Conservation (phyloP, 805 yeast genomes). For the Metschnikowia reukaufii region DNA sequence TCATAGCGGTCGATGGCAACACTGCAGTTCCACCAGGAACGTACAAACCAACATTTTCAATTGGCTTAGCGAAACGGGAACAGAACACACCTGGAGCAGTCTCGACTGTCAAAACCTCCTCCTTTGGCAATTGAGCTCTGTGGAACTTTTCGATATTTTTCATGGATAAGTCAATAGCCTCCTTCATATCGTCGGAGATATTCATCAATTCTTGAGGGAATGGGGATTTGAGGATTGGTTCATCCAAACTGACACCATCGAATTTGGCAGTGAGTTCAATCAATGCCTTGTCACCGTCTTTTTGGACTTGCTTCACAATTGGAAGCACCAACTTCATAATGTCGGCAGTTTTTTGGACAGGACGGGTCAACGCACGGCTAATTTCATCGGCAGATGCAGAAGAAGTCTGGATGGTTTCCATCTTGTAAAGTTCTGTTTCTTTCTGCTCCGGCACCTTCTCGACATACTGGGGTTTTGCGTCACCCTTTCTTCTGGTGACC, state of each 20-base stretch:
- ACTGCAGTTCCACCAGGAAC: conserved; percentile 99
- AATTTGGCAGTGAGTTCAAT: conserved; percentile 89
- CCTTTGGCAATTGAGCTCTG: conserved; percentile 79
- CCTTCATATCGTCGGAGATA: conserved; percentile 69
- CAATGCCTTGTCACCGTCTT: conserved; percentile 81
- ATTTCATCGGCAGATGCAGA: conserved; percentile 46
- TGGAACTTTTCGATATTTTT: conserved; percentile 90
- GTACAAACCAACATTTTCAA: conserved; percentile 91
- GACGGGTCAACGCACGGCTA: conserved; percentile 72
- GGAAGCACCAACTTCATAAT: conserved; percentile 93
- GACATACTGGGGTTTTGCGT: conserved; percentile 80
- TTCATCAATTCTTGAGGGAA: conserved; percentile 76
- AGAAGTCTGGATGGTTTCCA: conserved; percentile 46
- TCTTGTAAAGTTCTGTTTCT: conserved; percentile 34
- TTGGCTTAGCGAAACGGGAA: conserved; percentile 92
- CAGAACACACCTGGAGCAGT: conserved; percentile 93
- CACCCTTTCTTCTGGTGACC: conserved; percentile 92
- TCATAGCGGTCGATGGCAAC: conserved; percentile 94
- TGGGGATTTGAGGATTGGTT: conserved; percentile 86
- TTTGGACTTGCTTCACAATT: conserved; percentile 74
- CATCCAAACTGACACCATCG: conserved; percentile 71
- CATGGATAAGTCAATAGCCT: conserved; percentile 86
- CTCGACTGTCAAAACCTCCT: conserved; percentile 75
- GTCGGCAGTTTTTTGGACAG: conserved; percentile 91
- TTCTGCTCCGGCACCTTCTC: conserved; percentile 15